phyloP scores from a whole-genome alignment of 2,329 filamentous ascomycete species.

The Epichloe festucae region DNA sequence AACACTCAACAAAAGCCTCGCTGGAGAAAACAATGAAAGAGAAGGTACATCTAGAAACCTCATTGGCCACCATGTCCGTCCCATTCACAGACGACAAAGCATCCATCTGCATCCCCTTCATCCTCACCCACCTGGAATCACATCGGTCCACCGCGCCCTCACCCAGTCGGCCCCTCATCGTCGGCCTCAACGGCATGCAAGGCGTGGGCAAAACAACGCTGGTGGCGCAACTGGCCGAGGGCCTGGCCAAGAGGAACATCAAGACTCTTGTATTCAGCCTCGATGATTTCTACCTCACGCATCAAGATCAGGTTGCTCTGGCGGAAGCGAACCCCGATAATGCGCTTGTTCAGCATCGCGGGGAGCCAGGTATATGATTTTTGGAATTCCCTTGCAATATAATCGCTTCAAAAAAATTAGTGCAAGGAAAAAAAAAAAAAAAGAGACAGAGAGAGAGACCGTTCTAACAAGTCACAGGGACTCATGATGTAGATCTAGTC shows the following conservation, averaged over 20 bases:
- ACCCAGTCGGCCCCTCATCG: slow-evolving; percentile 50
- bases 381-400: background rate
- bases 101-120: slow-evolving; percentile 64
- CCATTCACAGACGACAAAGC: slow-evolving; percentile 63
- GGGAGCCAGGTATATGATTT: slow-evolving; percentile 50
- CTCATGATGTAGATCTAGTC: slow-evolving; percentile 63
- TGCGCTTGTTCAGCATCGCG: slow-evolving; percentile 65
- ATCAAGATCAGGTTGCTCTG: slow-evolving; percentile 52
- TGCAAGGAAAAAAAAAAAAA: too few species aligned
- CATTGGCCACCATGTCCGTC: background rate
- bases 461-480: slow-evolving; percentile 19
- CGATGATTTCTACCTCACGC: slow-evolving; percentile 79
- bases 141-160: slow-evolving; percentile 27
- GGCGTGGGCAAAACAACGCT: slow-evolving; percentile 88
- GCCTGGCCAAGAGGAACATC: slow-evolving; percentile 42
- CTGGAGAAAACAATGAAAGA: background rate
- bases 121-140: slow-evolving; percentile 44
- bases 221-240: slow-evolving; percentile 51
- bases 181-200: slow-evolving; percentile 85
- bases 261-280: slow-evolving; percentile 66
- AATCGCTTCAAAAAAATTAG: background rate
- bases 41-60: background rate
- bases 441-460: too few species aligned
- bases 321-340: slow-evolving; percentile 55
- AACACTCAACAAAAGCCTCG: background rate